Base-by-base conservation (phyloP, 306 rosid species). In the Styphnolobium japonicum region DNA sequence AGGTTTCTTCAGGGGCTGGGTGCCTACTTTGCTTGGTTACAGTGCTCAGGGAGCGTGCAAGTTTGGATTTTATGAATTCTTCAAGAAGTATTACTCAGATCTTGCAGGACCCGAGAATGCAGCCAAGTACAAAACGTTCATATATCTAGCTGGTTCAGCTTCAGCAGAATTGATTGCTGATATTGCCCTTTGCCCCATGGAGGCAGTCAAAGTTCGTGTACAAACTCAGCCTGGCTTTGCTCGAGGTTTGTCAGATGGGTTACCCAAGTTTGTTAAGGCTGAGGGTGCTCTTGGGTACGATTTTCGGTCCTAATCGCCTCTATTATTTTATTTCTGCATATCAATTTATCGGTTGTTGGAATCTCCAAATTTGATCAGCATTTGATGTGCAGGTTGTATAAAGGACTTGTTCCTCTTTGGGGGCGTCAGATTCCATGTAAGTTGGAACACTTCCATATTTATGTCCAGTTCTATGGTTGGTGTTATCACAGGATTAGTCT, bases 151-250 rank as follows among this genome's bases (percentile, higher is more conserved):
- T 10, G 97, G 96, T 56, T 79, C 98, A 9, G 97, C 97, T 48
- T 93, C 98, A 3, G 97, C 97, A 9, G 98, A 93, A 84, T 66
- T 88, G 36, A 86, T 93, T 80, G 98, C 98, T 23, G 98, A 66
- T 85, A 12, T 88, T 39, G 95, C 91, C 23, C 95, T 93, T 42
- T 93, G 98, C 51, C 98, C 98, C 49, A 83, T 93, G 93, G 97
- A 91, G 78, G 98, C 97, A 0, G 92, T 93, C 65, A 93, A 93
- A 74, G 98, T 93, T 80, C 90, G 98, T 1, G 97, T 91, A 31
- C 98, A 93, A 80, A 93, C 98, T 66, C 98, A 89, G 77, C 93
- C 98, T 22, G 97, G 98, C 31, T 93, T 81, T 48, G 98, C 98
- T 80, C 63, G 88, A 53, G 98, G 97, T 48, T 85, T 93, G 89